A percentile compares a stretch with the other conserved stretches of the same genome.
Conservation (phyloP, 805 yeast genomes). For the Schwanniomyces sp. region DNA sequence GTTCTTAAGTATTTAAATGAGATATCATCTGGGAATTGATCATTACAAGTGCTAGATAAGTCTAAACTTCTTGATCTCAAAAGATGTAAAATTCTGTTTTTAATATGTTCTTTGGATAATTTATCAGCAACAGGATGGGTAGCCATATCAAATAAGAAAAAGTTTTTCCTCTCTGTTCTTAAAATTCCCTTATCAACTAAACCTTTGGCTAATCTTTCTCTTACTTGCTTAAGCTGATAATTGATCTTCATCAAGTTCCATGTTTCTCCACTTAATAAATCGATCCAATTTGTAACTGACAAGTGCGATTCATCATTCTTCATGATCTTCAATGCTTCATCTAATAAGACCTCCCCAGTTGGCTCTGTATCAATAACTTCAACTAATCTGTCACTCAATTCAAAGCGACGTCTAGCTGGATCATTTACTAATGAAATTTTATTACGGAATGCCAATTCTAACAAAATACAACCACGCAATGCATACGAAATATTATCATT, state of each 20-base stretch:
- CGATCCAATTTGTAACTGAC: slow-evolving; percentile 89
- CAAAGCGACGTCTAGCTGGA: slow-evolving; percentile 86
- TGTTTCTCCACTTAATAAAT: slow-evolving; percentile 89
- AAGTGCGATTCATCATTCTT: slow-evolving; percentile 76
- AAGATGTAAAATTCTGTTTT: slow-evolving; percentile 66
- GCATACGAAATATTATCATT: slow-evolving; percentile 97
- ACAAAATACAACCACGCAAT: slow-evolving; percentile 86
- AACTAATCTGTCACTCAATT: slow-evolving; percentile 80
- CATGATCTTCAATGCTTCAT: slow-evolving; percentile 90
- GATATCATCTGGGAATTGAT: slow-evolving; percentile 66
- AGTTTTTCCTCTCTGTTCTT: slow-evolving; percentile 93
- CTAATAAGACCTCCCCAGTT: slow-evolving; percentile 93
- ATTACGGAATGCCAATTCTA: slow-evolving; percentile 90
- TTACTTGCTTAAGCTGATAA: slow-evolving; percentile 94
- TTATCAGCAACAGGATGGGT: slow-evolving; percentile 95
- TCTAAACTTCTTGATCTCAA: slow-evolving; percentile 71
- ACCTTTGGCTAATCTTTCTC: slow-evolving; percentile 95
- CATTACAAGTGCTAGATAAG: slow-evolving; percentile 38
- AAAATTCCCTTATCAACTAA: slow-evolving; percentile 95
- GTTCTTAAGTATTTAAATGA: slow-evolving; percentile 75
- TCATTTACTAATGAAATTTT: slow-evolving; percentile 88
- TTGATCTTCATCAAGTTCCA: slow-evolving; percentile 95
- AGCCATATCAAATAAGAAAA: slow-evolving; percentile 95
- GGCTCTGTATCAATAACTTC: slow-evolving; percentile 83
- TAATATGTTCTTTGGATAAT: slow-evolving; percentile 77